Evolutionary conservation across 495 filamentous ascomycete species (phyloP), one percentile per base, ranked within the genome.

Genomic region (Daldinia childiae): DNA sequence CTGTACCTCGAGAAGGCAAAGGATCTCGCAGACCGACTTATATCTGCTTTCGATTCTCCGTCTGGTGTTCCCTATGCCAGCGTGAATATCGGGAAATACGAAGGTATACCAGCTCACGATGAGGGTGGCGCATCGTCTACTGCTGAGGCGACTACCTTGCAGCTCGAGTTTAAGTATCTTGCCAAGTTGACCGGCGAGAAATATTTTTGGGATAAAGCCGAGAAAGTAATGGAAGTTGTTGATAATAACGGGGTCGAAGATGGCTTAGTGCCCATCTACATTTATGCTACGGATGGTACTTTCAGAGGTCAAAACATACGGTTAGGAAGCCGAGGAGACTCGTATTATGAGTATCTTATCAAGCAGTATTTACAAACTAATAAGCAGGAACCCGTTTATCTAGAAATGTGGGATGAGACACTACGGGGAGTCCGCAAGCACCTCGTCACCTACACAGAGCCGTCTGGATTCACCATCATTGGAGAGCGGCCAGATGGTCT

Each of bases 81-180:
- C 74, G 89, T 99, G 45, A 97, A 98, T 71, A 82, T 99, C 26
- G 90, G 89, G 62, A 91, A 87, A 4, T 87, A 87, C 19, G 80
- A 87, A 64, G 94, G 93, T 6, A 81, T 96, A 19, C 83, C 85
- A 5, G 94, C 94, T 3, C 94, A 98, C 71, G 87, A 85, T 36
- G 93, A 98, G 76, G 87, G 85, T n/a, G 95, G 96, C 6, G 93
- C 96, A 4, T 95, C 94, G 1, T 97, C 94, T 2, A 98, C 94
- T 0, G 92, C 95, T 8, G 96, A 98, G 82, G 92, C 96, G 1
- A 91, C 94, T 1, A 94, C 92, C 3, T 77, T 98, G 50, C 95
- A 99, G 81, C 86, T 99, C 12, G 95, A 99, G 80, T 91, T 98
- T 85, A 99, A 99, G 75, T 99, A 99, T 75, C 86, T 99, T 19